Evolutionary conservation across 257 asterid species (phyloP).

Genomic region (Nicotiana knightiana): DNA sequence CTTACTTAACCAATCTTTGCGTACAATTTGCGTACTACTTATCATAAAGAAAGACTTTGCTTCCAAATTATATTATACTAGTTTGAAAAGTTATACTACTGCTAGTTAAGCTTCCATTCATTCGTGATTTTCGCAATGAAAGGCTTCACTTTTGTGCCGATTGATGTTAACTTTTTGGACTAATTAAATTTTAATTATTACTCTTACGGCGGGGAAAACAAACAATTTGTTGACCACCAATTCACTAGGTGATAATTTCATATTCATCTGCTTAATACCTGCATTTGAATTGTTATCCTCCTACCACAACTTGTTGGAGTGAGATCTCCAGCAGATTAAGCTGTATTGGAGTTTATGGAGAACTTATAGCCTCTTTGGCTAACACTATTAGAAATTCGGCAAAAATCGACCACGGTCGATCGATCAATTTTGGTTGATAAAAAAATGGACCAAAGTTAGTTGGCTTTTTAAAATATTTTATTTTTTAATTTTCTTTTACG

Average conservation of each 20-base stretch:
- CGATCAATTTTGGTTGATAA: too few relatives aligned
- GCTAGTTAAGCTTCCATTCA: slow-evolving; percentile 7
- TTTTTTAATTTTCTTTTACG: too few relatives aligned
- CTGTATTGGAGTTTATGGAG: neutral
- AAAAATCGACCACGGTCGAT: too few relatives aligned
- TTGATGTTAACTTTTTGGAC: neutral
- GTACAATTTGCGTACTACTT: too few relatives aligned
- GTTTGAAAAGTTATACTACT: neutral
- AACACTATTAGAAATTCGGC: too few relatives aligned
- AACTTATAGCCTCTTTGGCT: too few relatives aligned
- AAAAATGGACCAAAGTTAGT: too few relatives aligned
- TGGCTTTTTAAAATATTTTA: too few relatives aligned
- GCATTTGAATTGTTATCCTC: neutral
- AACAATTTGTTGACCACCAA: neutral
- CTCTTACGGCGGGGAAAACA: slow-evolving; percentile 9
- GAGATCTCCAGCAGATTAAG: neutral
- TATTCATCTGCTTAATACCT: neutral
- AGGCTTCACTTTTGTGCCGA: neutral
- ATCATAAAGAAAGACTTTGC: neutral
- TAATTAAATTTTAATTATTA: neutral
- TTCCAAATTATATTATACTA: neutral
- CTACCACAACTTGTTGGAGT: neutral
- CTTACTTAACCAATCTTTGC: too few relatives aligned
- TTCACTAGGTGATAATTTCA: neutral
- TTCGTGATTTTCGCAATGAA: slow-evolving; percentile 29